Evolutionary conservation across 495 filamentous ascomycete genomes (phyloP).

Genomic region (Daldinia grandis): DNA sequence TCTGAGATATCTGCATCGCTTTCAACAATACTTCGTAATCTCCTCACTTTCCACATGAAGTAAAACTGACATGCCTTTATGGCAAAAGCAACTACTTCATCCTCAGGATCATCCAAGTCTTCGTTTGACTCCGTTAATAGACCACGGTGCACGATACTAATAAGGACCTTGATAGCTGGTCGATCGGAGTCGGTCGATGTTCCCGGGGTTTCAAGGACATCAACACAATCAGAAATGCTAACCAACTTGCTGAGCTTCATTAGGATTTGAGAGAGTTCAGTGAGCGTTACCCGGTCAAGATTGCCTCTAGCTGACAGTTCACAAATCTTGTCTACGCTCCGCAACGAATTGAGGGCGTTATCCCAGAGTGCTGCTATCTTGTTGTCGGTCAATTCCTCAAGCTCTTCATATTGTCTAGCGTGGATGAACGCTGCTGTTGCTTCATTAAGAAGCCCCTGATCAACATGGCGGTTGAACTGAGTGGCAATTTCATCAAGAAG

Average conservation of each 20-base stretch:
- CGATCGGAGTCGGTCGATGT: constrained; percentile 55
- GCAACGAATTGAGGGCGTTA: constrained; percentile 73
- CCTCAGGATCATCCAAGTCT: constrained; percentile 72
- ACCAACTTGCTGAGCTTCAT: constrained; percentile 83
- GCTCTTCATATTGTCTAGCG: constrained; percentile 83
- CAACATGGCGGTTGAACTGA: constrained; percentile 90
- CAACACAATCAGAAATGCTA: constrained; percentile 78
- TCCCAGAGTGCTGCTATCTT: constrained; percentile 89
- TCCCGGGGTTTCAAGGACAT: constrained; percentile 72
- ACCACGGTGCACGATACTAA: constrained; percentile 73
- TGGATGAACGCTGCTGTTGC: constrained; percentile 84
- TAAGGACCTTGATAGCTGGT: constrained; percentile 71
- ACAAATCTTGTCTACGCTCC: constrained; percentile 69
- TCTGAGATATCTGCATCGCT: constrained; percentile 55
- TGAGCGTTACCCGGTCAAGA: constrained; percentile 67
- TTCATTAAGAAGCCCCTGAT: constrained; percentile 84
- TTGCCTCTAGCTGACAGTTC: constrained; percentile 70
- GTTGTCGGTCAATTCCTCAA: constrained; percentile 81
- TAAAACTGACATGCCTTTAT: constrained; percentile 81
- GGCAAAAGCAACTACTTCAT: constrained; percentile 75
- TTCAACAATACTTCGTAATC: constrained; percentile 52
- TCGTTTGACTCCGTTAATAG: constrained; percentile 67
- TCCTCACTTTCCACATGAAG: constrained; percentile 90
- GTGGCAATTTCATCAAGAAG: constrained; percentile 91
- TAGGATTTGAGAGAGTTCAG: constrained; percentile 79